phyloP scores from a whole-genome alignment of 148 eudicot genomes.

The Silene uniflora region DNA sequence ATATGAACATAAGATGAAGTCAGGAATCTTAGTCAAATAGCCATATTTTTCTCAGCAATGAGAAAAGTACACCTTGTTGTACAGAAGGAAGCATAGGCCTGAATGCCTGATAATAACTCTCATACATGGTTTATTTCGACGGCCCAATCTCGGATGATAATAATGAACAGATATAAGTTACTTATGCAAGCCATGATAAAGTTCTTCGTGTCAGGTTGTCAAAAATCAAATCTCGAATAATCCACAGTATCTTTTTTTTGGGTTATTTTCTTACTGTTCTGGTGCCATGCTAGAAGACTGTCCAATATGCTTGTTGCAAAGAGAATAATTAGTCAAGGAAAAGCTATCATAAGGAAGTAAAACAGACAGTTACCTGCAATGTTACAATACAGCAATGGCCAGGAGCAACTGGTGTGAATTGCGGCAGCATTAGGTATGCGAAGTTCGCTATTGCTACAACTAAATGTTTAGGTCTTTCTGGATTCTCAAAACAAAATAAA shows the following conservation, averaged over 20 bases:
- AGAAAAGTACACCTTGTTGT: neutral
- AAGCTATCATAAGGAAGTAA: neutral
- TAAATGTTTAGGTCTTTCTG: constrained; percentile 76
- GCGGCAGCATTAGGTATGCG: constrained; percentile 76
- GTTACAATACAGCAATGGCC: constrained; percentile 93
- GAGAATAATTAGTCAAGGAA: neutral
- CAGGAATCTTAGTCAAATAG: neutral
- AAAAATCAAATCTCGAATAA: no score
- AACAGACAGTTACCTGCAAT: constrained; percentile 52
- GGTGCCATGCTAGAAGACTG: neutral
- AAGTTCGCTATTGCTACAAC: constrained; percentile 90
- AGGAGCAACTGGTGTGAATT: constrained; percentile 65
- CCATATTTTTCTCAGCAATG: no score
- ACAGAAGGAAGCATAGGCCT: neutral
- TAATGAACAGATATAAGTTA: neutral
- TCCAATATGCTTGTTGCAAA: neutral
- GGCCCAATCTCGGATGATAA: neutral
- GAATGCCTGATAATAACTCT: neutral
- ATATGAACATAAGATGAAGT: neutral
- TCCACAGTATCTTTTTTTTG: neutral
- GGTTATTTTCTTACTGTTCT: neutral
- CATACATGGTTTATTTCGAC: neutral
- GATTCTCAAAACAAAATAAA: constrained; percentile 88
- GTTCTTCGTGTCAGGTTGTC: neutral
- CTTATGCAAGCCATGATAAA: neutral